A percentile compares a stretch with the other conserved stretches of the same genome.
phyloP scores from a whole-genome alignment of 805 yeast species.

The Lachancea waltii region DNA sequence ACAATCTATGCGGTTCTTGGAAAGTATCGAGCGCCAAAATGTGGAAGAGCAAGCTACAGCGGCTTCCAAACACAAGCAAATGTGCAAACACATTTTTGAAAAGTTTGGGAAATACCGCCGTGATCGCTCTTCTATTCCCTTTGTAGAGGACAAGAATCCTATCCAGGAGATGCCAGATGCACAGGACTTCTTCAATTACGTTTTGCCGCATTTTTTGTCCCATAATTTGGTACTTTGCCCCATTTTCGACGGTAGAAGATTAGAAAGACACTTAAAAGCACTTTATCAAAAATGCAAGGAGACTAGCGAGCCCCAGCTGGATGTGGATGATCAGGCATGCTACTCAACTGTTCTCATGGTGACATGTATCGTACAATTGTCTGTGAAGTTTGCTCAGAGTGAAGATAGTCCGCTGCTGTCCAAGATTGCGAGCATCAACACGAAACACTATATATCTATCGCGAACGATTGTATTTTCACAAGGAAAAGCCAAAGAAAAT shows the following conservation, averaged over 20 bases:
- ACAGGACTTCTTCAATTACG: slow-evolving; percentile 13
- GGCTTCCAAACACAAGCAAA: slow-evolving; percentile 12
- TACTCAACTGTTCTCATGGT: slow-evolving; percentile 22
- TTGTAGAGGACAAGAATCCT: too few relatives aligned
- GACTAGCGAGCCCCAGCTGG: background rate
- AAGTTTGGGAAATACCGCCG: slow-evolving; percentile 25
- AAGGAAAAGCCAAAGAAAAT: slow-evolving; percentile 24
- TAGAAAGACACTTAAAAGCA: background rate
- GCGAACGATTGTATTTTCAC: slow-evolving; percentile 21
- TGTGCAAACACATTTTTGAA: slow-evolving; percentile 23
- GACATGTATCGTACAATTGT: slow-evolving; percentile 21
- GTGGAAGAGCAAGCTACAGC: background rate
- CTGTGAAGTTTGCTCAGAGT: slow-evolving; percentile 18
- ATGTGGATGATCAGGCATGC: slow-evolving; percentile 21
- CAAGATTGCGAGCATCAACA: slow-evolving; percentile 16
- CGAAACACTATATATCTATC: slow-evolving; percentile 21
- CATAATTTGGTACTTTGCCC: slow-evolving; percentile 22
- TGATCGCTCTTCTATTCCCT: slow-evolving; percentile 10
- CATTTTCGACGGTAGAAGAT: slow-evolving; percentile 14
- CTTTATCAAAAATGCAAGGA: background rate
- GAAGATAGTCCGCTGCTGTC: background rate
- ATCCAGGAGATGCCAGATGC: slow-evolving; percentile 19
- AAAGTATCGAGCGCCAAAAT: slow-evolving; percentile 1
- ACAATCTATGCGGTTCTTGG: slow-evolving; percentile 2
- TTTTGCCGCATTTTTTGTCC: slow-evolving; percentile 21